phyloP scores from a whole-genome alignment of 1,284 basidiomycete genomes.

The Cerioporus squamosus region DNA sequence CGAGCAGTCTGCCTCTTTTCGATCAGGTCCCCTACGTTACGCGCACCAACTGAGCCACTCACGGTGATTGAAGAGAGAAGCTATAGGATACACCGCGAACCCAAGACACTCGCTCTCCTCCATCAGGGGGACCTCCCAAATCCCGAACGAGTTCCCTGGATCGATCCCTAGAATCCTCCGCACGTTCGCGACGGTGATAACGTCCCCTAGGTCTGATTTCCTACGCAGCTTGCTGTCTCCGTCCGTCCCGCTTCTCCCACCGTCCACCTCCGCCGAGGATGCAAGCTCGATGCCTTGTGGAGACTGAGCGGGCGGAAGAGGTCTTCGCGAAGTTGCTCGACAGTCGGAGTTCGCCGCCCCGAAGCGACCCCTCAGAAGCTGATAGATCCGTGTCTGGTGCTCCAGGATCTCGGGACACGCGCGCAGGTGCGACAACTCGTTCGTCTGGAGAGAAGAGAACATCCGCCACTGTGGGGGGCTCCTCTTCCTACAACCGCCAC shows the following conservation, averaged over 20 bases:
- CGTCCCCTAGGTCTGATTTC: constrained; percentile 37
- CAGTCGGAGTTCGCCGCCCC: constrained; percentile 1
- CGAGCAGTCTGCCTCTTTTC: constrained; percentile 48
- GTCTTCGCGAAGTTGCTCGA: constrained; percentile 18
- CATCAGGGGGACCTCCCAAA: constrained; percentile 54
- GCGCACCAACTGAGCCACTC: constrained; percentile 26
- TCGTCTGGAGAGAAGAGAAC: constrained; percentile 33
- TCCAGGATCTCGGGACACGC: constrained; percentile 34
- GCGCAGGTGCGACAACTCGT: constrained; percentile 30
- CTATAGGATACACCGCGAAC: constrained; percentile 62
- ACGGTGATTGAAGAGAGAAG: constrained; percentile 74
- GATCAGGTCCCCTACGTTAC: not conserved
- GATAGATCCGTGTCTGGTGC: constrained; percentile 35
- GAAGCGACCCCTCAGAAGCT: constrained; percentile 32
- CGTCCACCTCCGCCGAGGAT: constrained; percentile 4
- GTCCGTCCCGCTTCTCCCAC: not conserved
- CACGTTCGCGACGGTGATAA: constrained; percentile 45
- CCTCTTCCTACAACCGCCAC: too few relatives aligned
- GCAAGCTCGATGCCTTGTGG: not conserved
- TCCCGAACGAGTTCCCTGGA: constrained; percentile 67
- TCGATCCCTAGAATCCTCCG: constrained; percentile 61
- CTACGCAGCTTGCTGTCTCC: not conserved
- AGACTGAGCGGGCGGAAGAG: constrained; percentile 9
- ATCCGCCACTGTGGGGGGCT: too few relatives aligned
- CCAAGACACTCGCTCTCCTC: constrained; percentile 66